These are phyloP conservation scores for Paecilomyces niveus DNA, from an alignment of 2,329 filamentous ascomycete genomes.

Conservation along the genomic window DNA sequence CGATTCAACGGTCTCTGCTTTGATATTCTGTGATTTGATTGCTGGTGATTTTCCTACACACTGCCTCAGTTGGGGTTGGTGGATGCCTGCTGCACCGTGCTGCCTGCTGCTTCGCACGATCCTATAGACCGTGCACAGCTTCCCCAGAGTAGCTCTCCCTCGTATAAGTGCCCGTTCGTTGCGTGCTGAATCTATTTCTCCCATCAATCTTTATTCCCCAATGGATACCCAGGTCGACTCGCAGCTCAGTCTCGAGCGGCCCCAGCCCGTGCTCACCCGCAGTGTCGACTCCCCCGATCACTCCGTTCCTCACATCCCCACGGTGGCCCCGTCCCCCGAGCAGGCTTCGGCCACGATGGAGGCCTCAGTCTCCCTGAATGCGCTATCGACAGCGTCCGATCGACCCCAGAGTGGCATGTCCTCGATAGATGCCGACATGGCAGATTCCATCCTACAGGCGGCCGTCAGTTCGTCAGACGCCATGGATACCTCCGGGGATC, in stretches of 20 bases:
- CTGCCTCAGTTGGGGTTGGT: not conserved
- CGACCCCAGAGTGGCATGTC: not conserved
- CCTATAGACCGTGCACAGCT: not conserved
- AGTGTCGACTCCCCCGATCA: not conserved
- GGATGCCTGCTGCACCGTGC: not conserved
- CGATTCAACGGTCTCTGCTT: not conserved
- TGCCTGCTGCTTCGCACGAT: not conserved
- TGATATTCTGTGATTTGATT: not conserved
- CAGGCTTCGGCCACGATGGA: not conserved
- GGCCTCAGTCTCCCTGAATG: not conserved
- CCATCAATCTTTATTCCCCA: not conserved
- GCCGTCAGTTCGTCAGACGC: not conserved
- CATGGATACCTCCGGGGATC: constrained; percentile 15
- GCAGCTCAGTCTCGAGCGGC: not conserved
- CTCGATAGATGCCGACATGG: not conserved
- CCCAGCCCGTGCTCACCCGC: not conserved
- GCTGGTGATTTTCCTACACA: not conserved
- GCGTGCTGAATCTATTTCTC: constrained; percentile 2
- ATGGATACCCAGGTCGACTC: not conserved
- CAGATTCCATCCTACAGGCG: not conserved
- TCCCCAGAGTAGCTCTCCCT: not conserved
- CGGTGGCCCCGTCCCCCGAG: not conserved
- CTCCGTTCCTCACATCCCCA: not conserved
- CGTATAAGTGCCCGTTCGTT: not conserved
- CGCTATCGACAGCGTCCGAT: not conserved